These are phyloP conservation scores for Aeschynomene evenia DNA, from an alignment of 306 rosid species.

Conservation along the genomic window DNA sequence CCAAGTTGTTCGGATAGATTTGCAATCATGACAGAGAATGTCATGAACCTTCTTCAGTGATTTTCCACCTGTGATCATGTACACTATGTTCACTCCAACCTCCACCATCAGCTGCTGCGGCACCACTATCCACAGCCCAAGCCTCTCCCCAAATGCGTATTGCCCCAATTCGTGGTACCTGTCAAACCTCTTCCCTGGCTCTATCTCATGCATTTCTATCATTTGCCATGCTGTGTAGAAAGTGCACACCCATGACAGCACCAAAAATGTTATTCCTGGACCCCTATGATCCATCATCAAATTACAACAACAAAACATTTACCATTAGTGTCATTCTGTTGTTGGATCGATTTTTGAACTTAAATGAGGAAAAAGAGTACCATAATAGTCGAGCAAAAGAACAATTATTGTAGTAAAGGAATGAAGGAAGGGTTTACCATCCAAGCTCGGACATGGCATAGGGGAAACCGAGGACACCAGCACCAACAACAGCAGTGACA, in stretches of 20 bases:
- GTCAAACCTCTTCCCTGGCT: conserved; percentile 64
- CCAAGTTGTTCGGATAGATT: conserved; percentile 43
- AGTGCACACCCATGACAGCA: conserved; percentile 66
- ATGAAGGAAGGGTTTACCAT: conserved; percentile 47
- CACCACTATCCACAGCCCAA: conserved; percentile 70
- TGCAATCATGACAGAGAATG: conserved; percentile 34
- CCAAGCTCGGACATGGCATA: conserved; percentile 70
- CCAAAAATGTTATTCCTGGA: conserved; percentile 49
- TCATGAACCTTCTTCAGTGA: conserved; percentile 59
- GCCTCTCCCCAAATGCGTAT: conserved; percentile 71
- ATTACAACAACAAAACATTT: no score
- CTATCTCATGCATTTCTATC: conserved; percentile 81
- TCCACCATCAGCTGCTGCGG: conserved; percentile 69
- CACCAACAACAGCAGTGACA: conserved; percentile 79
- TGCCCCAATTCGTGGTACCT: conserved; percentile 81
- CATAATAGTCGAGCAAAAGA: no score
- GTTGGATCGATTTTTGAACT: no score
- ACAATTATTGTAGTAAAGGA: no score
- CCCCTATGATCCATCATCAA: no score
- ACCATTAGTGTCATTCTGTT: no score
- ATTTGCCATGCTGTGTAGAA: conserved; percentile 77
- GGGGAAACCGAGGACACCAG: conserved; percentile 74
- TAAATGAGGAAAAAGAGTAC: no score
- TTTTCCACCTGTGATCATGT: conserved; percentile 72
- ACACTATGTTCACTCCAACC: conserved; percentile 58